Base-by-base conservation (phyloP, 108 stramenopile species). In the Fragilaria crotonensis region DNA sequence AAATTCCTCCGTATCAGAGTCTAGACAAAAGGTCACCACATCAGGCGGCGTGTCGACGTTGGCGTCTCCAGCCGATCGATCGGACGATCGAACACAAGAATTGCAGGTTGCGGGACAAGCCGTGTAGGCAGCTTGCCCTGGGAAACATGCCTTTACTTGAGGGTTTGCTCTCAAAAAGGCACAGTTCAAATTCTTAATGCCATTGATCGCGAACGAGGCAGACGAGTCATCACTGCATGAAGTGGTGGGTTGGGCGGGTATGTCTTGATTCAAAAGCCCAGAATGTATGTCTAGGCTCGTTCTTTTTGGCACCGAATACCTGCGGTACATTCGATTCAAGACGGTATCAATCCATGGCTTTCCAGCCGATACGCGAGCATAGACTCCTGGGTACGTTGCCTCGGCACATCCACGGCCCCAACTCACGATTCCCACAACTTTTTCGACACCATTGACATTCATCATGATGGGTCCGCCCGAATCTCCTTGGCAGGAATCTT, bases 381-480 rank as follows among this genome's bases (percentile, higher is more conserved):
- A 80, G 0, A 84, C 76, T 1, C 83, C 83, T 9, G 83, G 79
- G 23, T 60, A 70, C 9, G 64, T 60, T 2, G 51, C 22, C 11
- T 55, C 45, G 25, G 68, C 79, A 54, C 83, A 85, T 14, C 78
- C 83, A 28, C 62, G 30, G 26, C 79, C 79, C 72, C 68, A 85
- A 18, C 59, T 62, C 2, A 81, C 80, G 25, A 85, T 54, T 25
- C 80, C 80, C 4, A 75, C 75, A 7, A 52, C 50, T 52, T 27
- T 7, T 17, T 27, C 50, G 7, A 23, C 50, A 52, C 50, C 25
- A 52, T 52, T 2, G 26, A 21, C 25, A 3, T 23, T 26, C 23
- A 3, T 22, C 18, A 56, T 30, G 18, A 47, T 47, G 2, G 58
- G 58, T 47, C 58, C 58, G 14, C 64, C 68, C n/a, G 54, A 66